A percentile compares a stretch with the other conserved stretches of the same genome.
phyloP scores from a whole-genome alignment of 352 stramenopile species.

The Pythium oligandrum region DNA sequence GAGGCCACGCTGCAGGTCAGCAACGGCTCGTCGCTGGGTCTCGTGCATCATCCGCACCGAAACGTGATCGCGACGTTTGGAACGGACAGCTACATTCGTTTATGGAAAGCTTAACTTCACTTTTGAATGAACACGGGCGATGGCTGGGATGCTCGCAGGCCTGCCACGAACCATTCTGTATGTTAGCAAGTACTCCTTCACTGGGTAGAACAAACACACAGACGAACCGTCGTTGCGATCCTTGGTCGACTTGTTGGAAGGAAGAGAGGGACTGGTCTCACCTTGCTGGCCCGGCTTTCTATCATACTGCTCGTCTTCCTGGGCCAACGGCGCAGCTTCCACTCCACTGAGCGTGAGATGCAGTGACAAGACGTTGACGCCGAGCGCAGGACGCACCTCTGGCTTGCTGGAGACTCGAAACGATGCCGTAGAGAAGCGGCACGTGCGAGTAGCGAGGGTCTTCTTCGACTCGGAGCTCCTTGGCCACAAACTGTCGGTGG shows the following conservation, averaged over 20 bases:
- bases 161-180: too few species aligned
- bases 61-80: slow-evolving; percentile 89
- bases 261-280: too few species aligned
- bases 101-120: slow-evolving; percentile 74
- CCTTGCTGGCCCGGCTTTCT: too few species aligned
- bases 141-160: slow-evolving; percentile 13
- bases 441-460: slow-evolving; percentile 63
- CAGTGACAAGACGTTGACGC: too few species aligned
- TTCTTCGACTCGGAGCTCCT: slow-evolving; percentile 75
- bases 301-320: too few species aligned
- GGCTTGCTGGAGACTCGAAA: slow-evolving; percentile 40
- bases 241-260: too few species aligned
- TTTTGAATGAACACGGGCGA: slow-evolving; percentile 43
- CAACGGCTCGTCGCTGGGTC: slow-evolving; percentile 72
- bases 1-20: slow-evolving; percentile 80
- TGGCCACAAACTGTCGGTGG: slow-evolving; percentile 73
- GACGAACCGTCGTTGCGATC: too few species aligned
- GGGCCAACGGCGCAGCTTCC: too few species aligned
- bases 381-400: slow-evolving; percentile 8
- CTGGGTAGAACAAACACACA: too few species aligned
- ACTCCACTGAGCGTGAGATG: too few species aligned
- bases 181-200: too few species aligned
- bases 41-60: slow-evolving; percentile 84
- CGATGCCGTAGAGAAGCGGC: slow-evolving; percentile 81
- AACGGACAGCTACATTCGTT: slow-evolving; percentile 74